Conservation (phyloP, 169 alveolate genomes). For the Cryptosporidium baileyi region DNA sequence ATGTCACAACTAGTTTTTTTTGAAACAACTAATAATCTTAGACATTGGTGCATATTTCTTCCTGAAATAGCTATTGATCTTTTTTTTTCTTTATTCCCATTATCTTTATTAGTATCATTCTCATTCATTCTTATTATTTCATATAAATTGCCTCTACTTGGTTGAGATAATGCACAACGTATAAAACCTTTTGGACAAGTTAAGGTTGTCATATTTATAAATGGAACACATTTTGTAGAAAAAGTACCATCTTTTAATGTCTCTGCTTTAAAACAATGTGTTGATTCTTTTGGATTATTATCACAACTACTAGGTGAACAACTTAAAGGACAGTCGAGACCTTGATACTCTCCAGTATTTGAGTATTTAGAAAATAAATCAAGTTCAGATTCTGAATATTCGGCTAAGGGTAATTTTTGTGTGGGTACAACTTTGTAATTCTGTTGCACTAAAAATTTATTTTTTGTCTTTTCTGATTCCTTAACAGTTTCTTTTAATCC, state of each 20-base stretch:
- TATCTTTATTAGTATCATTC: background rate
- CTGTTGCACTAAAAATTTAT: slow-evolving; percentile 14
- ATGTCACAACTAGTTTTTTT: slow-evolving; percentile 36
- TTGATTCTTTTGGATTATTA: slow-evolving; percentile 29
- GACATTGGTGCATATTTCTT: slow-evolving; percentile 67
- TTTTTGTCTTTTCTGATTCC: slow-evolving; percentile 33
- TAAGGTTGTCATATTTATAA: slow-evolving; percentile 17
- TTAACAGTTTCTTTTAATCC: slow-evolving; percentile 29
- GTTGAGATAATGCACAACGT: slow-evolving; percentile 61
- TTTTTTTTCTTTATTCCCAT: background rate
- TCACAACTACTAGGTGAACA: slow-evolving; percentile 67
- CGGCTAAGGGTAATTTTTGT: slow-evolving; percentile 62
- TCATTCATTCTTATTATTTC: slow-evolving; percentile 33
- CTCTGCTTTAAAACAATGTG: slow-evolving; percentile 63
- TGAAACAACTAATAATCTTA: slow-evolving; percentile 53
- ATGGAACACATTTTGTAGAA: slow-evolving; percentile 41
- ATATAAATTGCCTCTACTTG: slow-evolving; percentile 66
- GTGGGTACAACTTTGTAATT: slow-evolving; percentile 60
- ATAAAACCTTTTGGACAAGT: slow-evolving; percentile 57
- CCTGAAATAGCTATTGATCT: slow-evolving; percentile 63
- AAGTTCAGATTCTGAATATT: slow-evolving; percentile 38
- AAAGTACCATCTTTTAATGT: slow-evolving; percentile 54
- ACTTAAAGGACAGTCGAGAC: slow-evolving; percentile 59
- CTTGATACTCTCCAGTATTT: slow-evolving; percentile 43
- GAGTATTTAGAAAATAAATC: slow-evolving; percentile 53